Percentiles rank a stretch among this genome's conserved stretches.
Conservation (phyloP, 176 grass and related monocot species). For the Guadua angustifolia region DNA sequence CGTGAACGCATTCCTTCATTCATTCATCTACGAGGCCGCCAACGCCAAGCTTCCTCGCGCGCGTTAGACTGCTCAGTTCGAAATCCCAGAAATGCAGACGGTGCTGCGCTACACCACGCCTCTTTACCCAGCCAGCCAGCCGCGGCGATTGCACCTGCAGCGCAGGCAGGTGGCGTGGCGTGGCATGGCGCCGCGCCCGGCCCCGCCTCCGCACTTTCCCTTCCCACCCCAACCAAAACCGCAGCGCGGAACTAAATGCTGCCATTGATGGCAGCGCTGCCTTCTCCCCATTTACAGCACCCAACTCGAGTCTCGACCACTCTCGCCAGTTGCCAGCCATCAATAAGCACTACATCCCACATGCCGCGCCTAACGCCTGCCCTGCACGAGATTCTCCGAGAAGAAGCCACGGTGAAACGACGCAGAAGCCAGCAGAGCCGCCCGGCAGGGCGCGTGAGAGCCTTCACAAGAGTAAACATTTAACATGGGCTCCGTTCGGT, state of each 20-base stretch:
- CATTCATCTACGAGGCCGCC: not conserved
- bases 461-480: too few species aligned
- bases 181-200: too few species aligned
- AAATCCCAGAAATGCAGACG: conserved; percentile 6
- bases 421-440: not conserved
- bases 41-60: not conserved
- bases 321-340: not conserved
- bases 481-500: too few species aligned
- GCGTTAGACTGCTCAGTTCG: not conserved
- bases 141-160: not conserved
- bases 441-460: too few species aligned
- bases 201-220: not conserved
- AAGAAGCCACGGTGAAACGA: not conserved
- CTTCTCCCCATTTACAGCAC: not conserved
- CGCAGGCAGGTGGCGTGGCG: not conserved
- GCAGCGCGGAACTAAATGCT: conserved; percentile 35
- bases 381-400: not conserved
- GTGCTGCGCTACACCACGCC: not conserved
- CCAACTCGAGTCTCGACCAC: too few species aligned
- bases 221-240: conserved; percentile 38
- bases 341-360: conserved; percentile 4
- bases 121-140: not conserved
- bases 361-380: not conserved
- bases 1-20: too few species aligned
- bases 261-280: conserved; percentile 41